A percentile compares a stretch with the other conserved stretches of the same genome.
phyloP scores from a whole-genome alignment of 306 rosid genomes.

The Citrullus colocynthis region DNA sequence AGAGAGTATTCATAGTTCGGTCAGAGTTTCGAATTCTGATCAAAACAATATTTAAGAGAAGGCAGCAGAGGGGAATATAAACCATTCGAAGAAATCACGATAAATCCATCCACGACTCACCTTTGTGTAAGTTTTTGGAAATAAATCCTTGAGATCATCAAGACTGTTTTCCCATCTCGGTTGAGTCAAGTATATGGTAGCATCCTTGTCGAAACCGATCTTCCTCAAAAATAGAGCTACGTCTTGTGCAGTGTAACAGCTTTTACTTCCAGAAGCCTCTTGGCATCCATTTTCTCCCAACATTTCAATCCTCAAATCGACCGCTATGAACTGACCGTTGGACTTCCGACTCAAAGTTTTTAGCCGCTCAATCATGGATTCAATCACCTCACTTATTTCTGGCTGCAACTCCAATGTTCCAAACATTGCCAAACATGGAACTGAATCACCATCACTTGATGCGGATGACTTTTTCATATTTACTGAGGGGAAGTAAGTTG shows the following conservation, averaged over 20 bases:
- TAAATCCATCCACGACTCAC: conserved; percentile 15
- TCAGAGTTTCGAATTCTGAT: neutral
- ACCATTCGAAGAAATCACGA: neutral
- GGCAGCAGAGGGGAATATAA: neutral
- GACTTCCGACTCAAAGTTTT: conserved; percentile 77
- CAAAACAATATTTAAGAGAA: neutral
- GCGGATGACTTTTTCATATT: conserved; percentile 63
- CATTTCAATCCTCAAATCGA: conserved; percentile 82
- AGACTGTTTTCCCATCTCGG: conserved; percentile 84
- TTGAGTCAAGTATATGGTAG: conserved; percentile 83
- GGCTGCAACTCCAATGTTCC: conserved; percentile 80
- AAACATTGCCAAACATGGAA: conserved; percentile 88
- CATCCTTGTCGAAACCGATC: conserved; percentile 67
- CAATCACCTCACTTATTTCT: conserved; percentile 62
- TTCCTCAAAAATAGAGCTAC: conserved; percentile 68
- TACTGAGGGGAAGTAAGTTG: conserved; percentile 84
- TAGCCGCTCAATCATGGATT: conserved; percentile 72
- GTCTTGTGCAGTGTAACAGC: conserved; percentile 75
- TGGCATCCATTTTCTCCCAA: conserved; percentile 70
- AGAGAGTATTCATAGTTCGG: neutral
- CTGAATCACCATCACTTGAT: conserved; percentile 41
- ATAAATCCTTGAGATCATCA: conserved; percentile 74
- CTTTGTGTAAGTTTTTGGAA: conserved; percentile 89
- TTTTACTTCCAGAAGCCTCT: conserved; percentile 49
- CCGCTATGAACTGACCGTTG: conserved; percentile 68